Evolutionary conservation across 805 yeast genomes (phyloP).

Genomic region (Ogataea pini): DNA sequence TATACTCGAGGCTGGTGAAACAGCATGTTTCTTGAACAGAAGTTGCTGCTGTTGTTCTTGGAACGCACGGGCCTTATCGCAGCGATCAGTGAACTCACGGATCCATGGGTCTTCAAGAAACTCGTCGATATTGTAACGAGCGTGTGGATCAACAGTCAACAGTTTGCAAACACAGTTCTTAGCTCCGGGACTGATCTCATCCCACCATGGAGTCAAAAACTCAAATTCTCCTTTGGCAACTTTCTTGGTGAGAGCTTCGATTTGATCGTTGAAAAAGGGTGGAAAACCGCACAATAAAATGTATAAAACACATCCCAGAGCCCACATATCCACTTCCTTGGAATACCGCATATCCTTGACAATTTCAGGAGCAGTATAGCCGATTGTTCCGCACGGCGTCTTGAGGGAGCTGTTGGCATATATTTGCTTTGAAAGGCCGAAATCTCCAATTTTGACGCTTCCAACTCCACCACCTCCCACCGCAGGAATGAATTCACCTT

Average conservation of each 20-base stretch:
- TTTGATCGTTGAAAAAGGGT: slow-evolving; percentile 87
- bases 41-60: slow-evolving; percentile 22
- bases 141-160: slow-evolving; percentile 68
- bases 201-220: slow-evolving; percentile 87
- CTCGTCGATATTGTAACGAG: slow-evolving; percentile 70
- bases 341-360: slow-evolving; percentile 92
- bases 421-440: slow-evolving; percentile 89
- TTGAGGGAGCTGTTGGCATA: slow-evolving; percentile 79
- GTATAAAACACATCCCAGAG: slow-evolving; percentile 92
- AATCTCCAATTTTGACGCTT: slow-evolving; percentile 86
- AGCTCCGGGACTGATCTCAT: slow-evolving; percentile 69
- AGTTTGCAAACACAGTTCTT: slow-evolving; percentile 67
- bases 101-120: slow-evolving; percentile 81
- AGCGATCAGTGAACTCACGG: slow-evolving; percentile 31
- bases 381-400: slow-evolving; percentile 99
- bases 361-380: slow-evolving; percentile 97
- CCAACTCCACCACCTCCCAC: slow-evolving; percentile 96
- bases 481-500: slow-evolving; percentile 78
- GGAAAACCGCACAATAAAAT: slow-evolving; percentile 96
- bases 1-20: slow-evolving; percentile 3
- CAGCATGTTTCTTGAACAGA: slow-evolving; percentile 12
- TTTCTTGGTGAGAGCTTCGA: slow-evolving; percentile 71
- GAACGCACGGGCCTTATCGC: slow-evolving; percentile 34
- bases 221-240: slow-evolving; percentile 80
- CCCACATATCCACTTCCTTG: slow-evolving; percentile 98